Evolutionary conservation across 2,329 filamentous ascomycete genomes (phyloP).

Genomic region (Pseudogymnoascus sp.): DNA sequence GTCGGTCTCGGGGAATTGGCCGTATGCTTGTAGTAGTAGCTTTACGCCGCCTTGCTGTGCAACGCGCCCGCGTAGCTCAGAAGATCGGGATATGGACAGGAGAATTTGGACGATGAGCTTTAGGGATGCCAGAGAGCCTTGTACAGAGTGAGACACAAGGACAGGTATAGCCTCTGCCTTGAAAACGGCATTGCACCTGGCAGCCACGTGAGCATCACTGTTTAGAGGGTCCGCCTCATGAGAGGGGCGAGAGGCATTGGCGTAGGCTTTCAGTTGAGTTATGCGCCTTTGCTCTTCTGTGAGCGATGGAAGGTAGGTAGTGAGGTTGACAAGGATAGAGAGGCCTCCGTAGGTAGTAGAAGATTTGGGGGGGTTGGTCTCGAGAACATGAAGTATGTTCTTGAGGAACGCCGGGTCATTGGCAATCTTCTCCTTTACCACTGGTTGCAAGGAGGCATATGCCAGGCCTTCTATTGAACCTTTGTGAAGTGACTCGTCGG

Average conservation of each 20-base stretch:
- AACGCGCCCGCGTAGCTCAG: conserved; percentile 66
- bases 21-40: conserved; percentile 66
- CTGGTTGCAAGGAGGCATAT: conserved; percentile 79
- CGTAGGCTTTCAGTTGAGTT: conserved; percentile 86
- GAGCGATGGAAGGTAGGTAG: conserved; percentile 65
- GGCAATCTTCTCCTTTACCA: conserved; percentile 73
- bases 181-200: conserved; percentile 70
- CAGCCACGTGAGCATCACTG: conserved; percentile 65
- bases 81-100: conserved; percentile 66
- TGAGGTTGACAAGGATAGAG: conserved; percentile 79
- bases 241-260: conserved; percentile 69
- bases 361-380: conserved; percentile 51
- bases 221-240: conserved; percentile 58
- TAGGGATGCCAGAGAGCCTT: conserved; percentile 61
- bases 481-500: conserved; percentile 50
- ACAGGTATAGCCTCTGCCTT: conserved; percentile 70
- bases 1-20: conserved; percentile 48
- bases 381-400: conserved; percentile 57
- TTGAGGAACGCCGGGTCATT: conserved; percentile 61
- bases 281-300: conserved; percentile 91
- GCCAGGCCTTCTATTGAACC: conserved; percentile 84
- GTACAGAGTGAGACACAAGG: conserved; percentile 67
- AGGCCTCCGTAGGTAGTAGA: conserved; percentile 76
- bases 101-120: conserved; percentile 69
- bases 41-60: conserved; percentile 92